phyloP scores from a whole-genome alignment of 352 stramenopile species.

The Phytophthora podocarpi region DNA sequence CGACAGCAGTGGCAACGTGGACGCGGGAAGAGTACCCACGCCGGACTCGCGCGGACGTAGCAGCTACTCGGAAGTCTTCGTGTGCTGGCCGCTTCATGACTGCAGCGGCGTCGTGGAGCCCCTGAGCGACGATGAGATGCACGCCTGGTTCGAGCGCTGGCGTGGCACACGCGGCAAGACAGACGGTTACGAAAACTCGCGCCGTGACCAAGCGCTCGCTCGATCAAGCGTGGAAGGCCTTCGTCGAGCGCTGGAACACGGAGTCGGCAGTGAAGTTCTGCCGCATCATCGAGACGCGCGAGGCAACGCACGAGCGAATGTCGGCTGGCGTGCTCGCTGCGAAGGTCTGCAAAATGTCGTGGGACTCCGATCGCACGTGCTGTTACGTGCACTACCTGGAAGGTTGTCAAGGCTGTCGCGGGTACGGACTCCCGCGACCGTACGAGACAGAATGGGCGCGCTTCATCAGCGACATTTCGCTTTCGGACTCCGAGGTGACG shows the following conservation, averaged over 20 bases:
- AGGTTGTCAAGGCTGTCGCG: too few species aligned
- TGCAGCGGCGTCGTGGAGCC: neutral
- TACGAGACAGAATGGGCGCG: neutral
- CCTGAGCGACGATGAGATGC: neutral
- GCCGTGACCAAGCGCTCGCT: neutral
- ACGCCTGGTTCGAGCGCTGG: neutral
- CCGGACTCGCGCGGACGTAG: too few species aligned
- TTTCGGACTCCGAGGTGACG: neutral
- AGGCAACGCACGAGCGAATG: neutral
- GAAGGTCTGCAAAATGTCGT: neutral
- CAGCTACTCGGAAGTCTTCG: neutral
- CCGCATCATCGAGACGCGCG: neutral
- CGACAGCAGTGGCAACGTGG: too few species aligned
- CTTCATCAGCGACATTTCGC: neutral
- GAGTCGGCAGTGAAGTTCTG: neutral
- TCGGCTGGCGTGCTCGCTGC: neutral
- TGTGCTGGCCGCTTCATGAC: neutral
- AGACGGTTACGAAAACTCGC: neutral
- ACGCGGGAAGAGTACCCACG: too few species aligned
- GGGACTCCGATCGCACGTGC: too few species aligned
- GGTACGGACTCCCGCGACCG: too few species aligned
- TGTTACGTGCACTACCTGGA: too few species aligned
- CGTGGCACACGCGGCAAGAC: neutral
- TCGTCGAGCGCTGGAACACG: neutral
- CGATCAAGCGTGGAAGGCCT: neutral